These are phyloP conservation scores for Ambrosia trifida DNA, from an alignment of 129 eudicot species.

Conservation along the genomic window DNA sequence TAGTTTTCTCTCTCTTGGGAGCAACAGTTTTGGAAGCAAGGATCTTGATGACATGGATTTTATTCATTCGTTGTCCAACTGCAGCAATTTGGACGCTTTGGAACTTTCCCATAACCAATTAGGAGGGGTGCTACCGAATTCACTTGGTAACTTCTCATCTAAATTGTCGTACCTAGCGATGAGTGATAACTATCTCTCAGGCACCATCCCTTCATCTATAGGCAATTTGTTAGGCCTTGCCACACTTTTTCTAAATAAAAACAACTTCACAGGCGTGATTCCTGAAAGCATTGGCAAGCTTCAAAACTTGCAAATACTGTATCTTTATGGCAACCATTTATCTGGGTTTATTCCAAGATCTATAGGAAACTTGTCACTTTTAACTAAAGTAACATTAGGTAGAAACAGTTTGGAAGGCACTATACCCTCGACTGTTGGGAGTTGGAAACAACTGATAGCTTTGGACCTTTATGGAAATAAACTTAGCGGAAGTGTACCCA, in stretches of 20 bases:
- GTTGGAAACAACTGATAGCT: slow-evolving; percentile 3
- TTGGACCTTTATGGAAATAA: slow-evolving; percentile 4
- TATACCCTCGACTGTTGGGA: slow-evolving; percentile 26
- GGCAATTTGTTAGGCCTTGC: slow-evolving; percentile 7
- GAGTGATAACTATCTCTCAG: not conserved
- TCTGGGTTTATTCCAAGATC: slow-evolving; percentile 23
- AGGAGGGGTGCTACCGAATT: slow-evolving; percentile 31
- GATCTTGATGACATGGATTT: slow-evolving; percentile 23
- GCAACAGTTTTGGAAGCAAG: too few species aligned
- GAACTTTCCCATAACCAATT: not conserved
- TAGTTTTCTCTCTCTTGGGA: too few species aligned
- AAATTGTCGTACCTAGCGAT: not conserved
- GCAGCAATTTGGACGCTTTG: not conserved
- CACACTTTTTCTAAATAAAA: not conserved
- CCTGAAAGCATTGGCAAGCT: slow-evolving; percentile 18
- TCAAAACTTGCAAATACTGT: not conserved
- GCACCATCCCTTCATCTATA: slow-evolving; percentile 16
- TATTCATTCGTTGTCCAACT: slow-evolving; percentile 31
- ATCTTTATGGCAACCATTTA: not conserved
- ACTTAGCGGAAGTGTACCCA: slow-evolving; percentile 17
- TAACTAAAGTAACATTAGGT: not conserved
- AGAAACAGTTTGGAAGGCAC: slow-evolving; percentile 20
- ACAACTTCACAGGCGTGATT: slow-evolving; percentile 21
- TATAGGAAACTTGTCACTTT: slow-evolving; percentile 21
- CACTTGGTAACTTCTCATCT: slow-evolving; percentile 21